These are phyloP conservation scores for Penicillium canariense DNA, from an alignment of 495 filamentous ascomycete species.

Conservation along the genomic window DNA sequence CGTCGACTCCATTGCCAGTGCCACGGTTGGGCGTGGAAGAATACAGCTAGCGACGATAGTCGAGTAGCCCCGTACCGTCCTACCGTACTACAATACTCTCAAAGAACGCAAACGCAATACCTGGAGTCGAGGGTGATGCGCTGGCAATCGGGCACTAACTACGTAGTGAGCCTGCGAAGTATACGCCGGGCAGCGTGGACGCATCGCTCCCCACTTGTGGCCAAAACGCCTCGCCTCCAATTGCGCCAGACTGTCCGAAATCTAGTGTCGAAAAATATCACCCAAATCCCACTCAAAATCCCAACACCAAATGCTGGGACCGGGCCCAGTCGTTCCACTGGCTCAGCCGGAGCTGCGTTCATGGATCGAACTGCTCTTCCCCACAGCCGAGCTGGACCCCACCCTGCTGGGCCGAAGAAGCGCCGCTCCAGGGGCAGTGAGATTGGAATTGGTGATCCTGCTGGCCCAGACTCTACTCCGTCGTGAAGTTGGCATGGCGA, in stretches of 20 bases:
- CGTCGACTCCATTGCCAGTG: slow-evolving; percentile 7
- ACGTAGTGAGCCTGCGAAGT: no score
- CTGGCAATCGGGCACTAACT: slow-evolving; percentile 8
- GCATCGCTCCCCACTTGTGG: no score
- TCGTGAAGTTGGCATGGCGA: no score
- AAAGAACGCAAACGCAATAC: background rate
- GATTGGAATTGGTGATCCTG: background rate
- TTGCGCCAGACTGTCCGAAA: background rate
- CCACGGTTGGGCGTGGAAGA: slow-evolving; percentile 21
- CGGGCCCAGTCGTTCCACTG: slow-evolving; percentile 12
- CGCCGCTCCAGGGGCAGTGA: background rate
- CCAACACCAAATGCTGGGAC: background rate
- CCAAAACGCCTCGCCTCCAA: no score
- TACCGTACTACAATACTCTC: background rate
- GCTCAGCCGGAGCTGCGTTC: slow-evolving; percentile 8
- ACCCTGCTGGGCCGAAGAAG: background rate
- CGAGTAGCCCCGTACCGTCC: no score
- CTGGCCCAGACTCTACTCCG: no score
- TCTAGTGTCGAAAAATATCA: background rate
- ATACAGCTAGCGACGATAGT: background rate
- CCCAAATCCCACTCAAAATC: background rate
- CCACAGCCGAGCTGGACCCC: background rate
- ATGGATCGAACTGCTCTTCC: slow-evolving; percentile 14
- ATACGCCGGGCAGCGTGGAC: no score
- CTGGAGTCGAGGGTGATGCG: slow-evolving; percentile 11